A percentile compares a stretch with the other conserved stretches of the same genome.
phyloP scores from a whole-genome alignment of 805 yeast genomes.

The Saccharomycopsis synnaedendra region DNA sequence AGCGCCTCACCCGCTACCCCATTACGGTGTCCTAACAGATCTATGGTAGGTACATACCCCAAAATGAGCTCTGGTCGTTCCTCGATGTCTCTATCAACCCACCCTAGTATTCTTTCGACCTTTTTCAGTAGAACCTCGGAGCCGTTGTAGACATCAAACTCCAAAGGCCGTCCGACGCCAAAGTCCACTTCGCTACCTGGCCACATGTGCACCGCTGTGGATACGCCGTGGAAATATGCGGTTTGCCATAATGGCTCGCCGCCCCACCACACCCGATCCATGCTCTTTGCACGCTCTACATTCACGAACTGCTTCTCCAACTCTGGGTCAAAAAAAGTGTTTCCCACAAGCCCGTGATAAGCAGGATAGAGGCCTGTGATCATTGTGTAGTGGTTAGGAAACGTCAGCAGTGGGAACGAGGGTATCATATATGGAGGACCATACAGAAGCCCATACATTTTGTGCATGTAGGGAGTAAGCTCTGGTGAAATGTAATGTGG shows the following conservation, averaged over 20 bases:
- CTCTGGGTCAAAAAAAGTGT: slow-evolving; percentile 60
- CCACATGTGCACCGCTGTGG: slow-evolving; percentile 88
- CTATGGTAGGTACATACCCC: slow-evolving; percentile 73
- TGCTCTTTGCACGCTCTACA: slow-evolving; percentile 40
- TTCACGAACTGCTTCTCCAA: slow-evolving; percentile 48
- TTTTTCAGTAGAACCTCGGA: slow-evolving; percentile 50
- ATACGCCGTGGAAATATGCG: slow-evolving; percentile 48
- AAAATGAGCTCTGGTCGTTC: slow-evolving; percentile 67
- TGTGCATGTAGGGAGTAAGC: slow-evolving; percentile 62
- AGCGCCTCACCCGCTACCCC: slow-evolving; percentile 59
- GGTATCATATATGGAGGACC: slow-evolving; percentile 82
- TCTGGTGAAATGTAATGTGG: slow-evolving; percentile 67
- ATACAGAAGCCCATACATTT: slow-evolving; percentile 37
- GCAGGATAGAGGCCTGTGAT: slow-evolving; percentile 80
- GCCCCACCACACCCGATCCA: slow-evolving; percentile 68
- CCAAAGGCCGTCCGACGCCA: slow-evolving; percentile 35
- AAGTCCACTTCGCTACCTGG: slow-evolving; percentile 80
- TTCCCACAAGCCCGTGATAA: slow-evolving; percentile 81
- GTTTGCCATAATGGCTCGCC: slow-evolving; percentile 88
- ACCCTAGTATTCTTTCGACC: slow-evolving; percentile 41
- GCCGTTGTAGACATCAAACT: slow-evolving; percentile 51
- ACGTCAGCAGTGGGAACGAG: slow-evolving; percentile 79
- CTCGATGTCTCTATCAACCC: slow-evolving; percentile 51
- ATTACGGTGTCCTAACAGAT: slow-evolving; percentile 59
- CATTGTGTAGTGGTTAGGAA: slow-evolving; percentile 87